Conservation (phyloP, 176 grass and related monocot species). For the Zoysia japonica region DNA sequence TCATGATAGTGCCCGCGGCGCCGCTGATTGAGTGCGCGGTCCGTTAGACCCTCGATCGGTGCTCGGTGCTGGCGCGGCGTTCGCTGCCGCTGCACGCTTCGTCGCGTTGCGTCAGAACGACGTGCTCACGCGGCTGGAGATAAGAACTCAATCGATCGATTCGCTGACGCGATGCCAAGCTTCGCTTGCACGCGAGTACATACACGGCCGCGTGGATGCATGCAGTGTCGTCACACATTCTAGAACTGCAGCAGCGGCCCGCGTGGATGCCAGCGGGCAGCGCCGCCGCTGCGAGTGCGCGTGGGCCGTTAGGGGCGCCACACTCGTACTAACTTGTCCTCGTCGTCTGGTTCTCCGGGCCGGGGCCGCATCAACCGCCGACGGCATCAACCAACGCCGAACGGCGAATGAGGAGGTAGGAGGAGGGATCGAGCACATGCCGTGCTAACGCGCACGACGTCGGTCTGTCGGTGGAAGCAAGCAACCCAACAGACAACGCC, state of each 20-base stretch:
- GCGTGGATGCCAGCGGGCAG: no score
- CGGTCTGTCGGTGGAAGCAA: slow-evolving; percentile 27
- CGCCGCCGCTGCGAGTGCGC: not conserved
- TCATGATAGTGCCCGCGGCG: not conserved
- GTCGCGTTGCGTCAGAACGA: not conserved
- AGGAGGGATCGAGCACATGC: not conserved
- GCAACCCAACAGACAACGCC: not conserved
- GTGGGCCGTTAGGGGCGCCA: no score
- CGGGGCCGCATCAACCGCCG: not conserved
- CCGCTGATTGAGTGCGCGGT: no score
- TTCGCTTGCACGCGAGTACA: slow-evolving; percentile 29
- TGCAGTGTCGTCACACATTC: not conserved
- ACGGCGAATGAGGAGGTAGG: not conserved
- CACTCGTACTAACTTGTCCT: no score
- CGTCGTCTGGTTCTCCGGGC: no score
- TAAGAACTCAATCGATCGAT: not conserved
- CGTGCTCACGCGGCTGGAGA: not conserved
- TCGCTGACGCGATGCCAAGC: not conserved
- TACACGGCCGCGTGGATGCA: slow-evolving; percentile 6
- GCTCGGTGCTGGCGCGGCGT: no score
- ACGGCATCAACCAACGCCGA: not conserved
- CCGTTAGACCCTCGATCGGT: no score
- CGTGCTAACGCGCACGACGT: not conserved
- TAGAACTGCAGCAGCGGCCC: no score
- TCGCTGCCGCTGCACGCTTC: no score